Evolutionary conservation across 495 filamentous ascomycete species (phyloP).

Genomic region (Chaetomidium leptoderma): DNA sequence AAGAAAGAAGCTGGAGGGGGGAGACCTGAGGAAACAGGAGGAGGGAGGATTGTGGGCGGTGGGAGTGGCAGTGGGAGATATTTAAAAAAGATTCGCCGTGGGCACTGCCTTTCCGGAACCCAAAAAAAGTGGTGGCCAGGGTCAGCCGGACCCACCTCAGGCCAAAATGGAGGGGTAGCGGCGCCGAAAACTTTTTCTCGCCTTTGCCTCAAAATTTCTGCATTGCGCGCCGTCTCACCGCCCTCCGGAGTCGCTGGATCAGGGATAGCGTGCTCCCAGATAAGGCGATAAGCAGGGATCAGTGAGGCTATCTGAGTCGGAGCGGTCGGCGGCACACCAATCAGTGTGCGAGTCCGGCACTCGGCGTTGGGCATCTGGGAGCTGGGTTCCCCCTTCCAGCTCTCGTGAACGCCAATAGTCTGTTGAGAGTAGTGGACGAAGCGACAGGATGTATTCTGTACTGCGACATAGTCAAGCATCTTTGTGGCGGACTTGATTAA

Average conservation of each 20-base stretch:
- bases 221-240: constrained; percentile 5
- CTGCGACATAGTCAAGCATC: too few relatives aligned
- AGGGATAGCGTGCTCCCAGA: neutral
- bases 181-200: constrained; percentile 28
- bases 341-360: neutral
- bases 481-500: too few relatives aligned
- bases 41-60: constrained; percentile 13
- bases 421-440: too few relatives aligned
- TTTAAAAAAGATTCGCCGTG: constrained; percentile 23
- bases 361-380: too few relatives aligned
- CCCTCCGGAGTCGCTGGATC: neutral
- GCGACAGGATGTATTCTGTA: too few relatives aligned
- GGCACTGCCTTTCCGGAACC: constrained; percentile 19
- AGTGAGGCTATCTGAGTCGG: neutral
- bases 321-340: neutral
- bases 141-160: constrained; percentile 15
- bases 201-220: constrained; percentile 12
- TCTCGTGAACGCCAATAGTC: too few relatives aligned
- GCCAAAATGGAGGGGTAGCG: constrained; percentile 27
- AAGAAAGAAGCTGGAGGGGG: constrained; percentile 21
- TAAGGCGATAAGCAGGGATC: constrained; percentile 7
- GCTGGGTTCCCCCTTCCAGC: too few relatives aligned
- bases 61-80: constrained; percentile 20
- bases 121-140: constrained; percentile 14
- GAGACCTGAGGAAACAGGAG: constrained; percentile 24